Conservation (phyloP, 352 stramenopile genomes). For the Pythium periplocum region DNA sequence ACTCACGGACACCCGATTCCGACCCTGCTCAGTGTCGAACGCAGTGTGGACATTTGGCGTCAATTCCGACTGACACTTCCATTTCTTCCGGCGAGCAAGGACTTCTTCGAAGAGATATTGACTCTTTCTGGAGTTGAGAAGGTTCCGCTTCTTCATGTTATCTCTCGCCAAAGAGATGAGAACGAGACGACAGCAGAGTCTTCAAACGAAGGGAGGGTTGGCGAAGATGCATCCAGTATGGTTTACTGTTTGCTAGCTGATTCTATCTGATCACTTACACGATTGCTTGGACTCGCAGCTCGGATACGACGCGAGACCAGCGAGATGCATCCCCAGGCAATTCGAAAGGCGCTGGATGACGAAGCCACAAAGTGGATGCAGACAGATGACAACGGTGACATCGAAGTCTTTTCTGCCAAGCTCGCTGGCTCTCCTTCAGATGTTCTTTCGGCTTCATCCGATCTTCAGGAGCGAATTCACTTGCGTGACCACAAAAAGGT, state of each 20-base stretch:
- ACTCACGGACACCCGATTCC: constrained; percentile 46
- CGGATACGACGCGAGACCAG: constrained; percentile 44
- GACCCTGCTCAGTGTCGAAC: constrained; percentile 36
- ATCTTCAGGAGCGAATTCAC: too few species aligned
- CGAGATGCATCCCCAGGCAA: constrained; percentile 76
- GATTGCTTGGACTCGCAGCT: constrained; percentile 8
- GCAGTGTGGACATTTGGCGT: constrained; percentile 61
- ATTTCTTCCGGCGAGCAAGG: constrained; percentile 72
- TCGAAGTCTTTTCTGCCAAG: too few species aligned
- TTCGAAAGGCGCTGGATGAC: constrained; percentile 54
- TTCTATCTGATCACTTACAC: too few species aligned
- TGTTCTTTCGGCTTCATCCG: too few species aligned
- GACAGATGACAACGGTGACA: constrained; percentile 15
- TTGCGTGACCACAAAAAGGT: too few species aligned
- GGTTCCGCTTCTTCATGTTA: too few species aligned
- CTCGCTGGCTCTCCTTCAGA: too few species aligned
- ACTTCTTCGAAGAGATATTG: constrained; percentile 78
- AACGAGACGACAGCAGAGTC: too few species aligned
- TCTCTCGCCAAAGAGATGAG: too few species aligned
- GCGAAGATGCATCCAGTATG: too few species aligned
- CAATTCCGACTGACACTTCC: constrained; percentile 73
- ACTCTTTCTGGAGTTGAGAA: constrained; percentile 21
- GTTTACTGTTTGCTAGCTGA: too few species aligned
- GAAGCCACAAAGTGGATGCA: constrained; percentile 68
- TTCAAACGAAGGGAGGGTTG: too few species aligned